Percentiles rank a stretch among this genome's conserved stretches.
These are phyloP conservation scores for Phaseolus coccineus DNA, from an alignment of 331 rosid genomes.

Conservation along the genomic window DNA sequence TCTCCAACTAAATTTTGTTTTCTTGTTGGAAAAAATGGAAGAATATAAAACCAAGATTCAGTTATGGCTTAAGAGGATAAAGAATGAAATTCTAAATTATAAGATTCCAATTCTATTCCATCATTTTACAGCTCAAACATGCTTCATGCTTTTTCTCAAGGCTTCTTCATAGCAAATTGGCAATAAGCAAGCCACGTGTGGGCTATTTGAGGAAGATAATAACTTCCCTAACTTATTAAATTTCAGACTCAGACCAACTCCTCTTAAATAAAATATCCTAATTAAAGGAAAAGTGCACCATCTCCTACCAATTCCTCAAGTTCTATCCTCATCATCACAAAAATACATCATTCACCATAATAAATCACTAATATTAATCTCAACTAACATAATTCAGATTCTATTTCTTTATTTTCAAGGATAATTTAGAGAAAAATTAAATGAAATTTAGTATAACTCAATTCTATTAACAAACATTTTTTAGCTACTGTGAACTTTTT, in stretches of 20 bases:
- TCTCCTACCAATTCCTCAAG: background rate
- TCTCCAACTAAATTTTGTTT: background rate
- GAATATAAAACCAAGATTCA: constrained; percentile 37
- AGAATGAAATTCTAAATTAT: constrained; percentile 37
- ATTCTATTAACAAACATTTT: too few relatives aligned
- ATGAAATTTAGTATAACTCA: too few relatives aligned
- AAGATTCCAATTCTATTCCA: constrained; percentile 21
- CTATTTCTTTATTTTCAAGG: too few relatives aligned
- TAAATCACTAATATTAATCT: too few relatives aligned
- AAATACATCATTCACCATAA: background rate
- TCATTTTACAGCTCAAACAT: constrained; percentile 40
- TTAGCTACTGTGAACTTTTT: too few relatives aligned
- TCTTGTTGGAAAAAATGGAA: background rate
- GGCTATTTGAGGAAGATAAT: constrained; percentile 29
- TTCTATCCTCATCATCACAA: constrained; percentile 4
- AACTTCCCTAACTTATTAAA: background rate
- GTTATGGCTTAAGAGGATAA: constrained; percentile 7
- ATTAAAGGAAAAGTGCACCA: constrained; percentile 35
- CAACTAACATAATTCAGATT: too few relatives aligned
- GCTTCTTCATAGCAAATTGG: constrained; percentile 23
- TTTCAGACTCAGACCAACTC: constrained; percentile 14
- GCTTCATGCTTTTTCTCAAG: constrained; percentile 33
- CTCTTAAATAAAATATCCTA: constrained; percentile 32
- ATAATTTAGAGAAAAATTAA: too few relatives aligned
- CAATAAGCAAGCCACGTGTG: constrained; percentile 29